Conservation (phyloP, 2,329 filamentous ascomycete genomes). For the Pseudocercospora fijiensis region DNA sequence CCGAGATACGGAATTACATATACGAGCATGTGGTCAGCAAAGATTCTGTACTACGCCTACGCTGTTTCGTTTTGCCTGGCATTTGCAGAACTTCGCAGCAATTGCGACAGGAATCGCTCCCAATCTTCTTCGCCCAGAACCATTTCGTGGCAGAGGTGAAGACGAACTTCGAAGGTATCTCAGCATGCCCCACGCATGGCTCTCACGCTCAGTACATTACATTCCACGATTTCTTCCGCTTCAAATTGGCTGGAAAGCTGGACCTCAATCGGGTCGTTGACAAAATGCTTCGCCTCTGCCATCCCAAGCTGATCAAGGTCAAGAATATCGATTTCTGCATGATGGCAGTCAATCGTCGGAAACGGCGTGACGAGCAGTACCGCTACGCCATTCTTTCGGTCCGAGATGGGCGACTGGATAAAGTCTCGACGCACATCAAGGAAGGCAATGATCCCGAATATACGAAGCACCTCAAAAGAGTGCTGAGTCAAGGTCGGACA, state of each 20-base stretch:
- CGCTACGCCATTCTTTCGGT: slow-evolving; percentile 17
- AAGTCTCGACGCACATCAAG: slow-evolving; percentile 11
- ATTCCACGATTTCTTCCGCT: slow-evolving; percentile 2
- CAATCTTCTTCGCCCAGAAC: slow-evolving; percentile 25
- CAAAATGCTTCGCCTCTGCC: slow-evolving; percentile 1
- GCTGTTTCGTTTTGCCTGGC: slow-evolving; percentile 5
- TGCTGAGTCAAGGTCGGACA: slow-evolving; percentile 2
- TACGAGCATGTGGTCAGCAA: slow-evolving; percentile 10
- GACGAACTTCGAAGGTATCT: slow-evolving; percentile 12
- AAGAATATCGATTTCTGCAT: slow-evolving; percentile 17
- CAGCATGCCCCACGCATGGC: slow-evolving; percentile 11
- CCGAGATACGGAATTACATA: slow-evolving; percentile 12
- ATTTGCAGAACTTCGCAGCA: slow-evolving; percentile 17
- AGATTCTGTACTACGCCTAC: slow-evolving; percentile 6
- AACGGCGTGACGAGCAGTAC: slow-evolving; percentile 1
- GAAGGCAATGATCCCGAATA: slow-evolving; percentile 6
- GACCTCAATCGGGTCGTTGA: not conserved
- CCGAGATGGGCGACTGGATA: slow-evolving; percentile 5
- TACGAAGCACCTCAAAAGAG: slow-evolving; percentile 12
- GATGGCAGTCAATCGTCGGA: slow-evolving; percentile 1
- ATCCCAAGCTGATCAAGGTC: slow-evolving; percentile 5
- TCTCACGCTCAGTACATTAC: slow-evolving; percentile 10
- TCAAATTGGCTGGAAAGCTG: slow-evolving; percentile 5
- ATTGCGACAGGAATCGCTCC: slow-evolving; percentile 24
- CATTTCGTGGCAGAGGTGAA: slow-evolving; percentile 23